These are phyloP conservation scores for Cryptosporidium viatorum DNA, from an alignment of 169 alveolate species.

Conservation along the genomic window DNA sequence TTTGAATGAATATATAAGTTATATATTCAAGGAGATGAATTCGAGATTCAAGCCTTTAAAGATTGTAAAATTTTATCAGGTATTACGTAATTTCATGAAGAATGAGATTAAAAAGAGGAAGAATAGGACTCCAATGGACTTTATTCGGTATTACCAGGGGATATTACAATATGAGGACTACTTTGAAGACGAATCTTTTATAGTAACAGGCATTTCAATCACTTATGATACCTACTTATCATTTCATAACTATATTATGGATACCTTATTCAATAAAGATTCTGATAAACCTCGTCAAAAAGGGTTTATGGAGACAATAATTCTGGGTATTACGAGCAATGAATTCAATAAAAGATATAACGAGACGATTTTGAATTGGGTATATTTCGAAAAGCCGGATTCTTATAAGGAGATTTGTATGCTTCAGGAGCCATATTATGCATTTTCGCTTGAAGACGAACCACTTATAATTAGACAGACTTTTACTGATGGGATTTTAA, in stretches of 20 bases:
- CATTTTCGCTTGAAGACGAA: slow-evolving; percentile 17
- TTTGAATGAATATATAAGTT: slow-evolving; percentile 2
- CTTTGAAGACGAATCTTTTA: slow-evolving; percentile 36
- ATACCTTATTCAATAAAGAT: slow-evolving; percentile 11
- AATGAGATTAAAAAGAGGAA: slow-evolving; percentile 33
- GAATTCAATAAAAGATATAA: slow-evolving; percentile 4
- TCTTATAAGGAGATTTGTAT: slow-evolving; percentile 51
- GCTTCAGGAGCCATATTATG: slow-evolving; percentile 45
- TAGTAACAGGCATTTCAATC: slow-evolving; percentile 14
- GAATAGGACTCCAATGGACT: slow-evolving; percentile 54
- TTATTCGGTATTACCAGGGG: slow-evolving; percentile 66
- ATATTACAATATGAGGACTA: slow-evolving; percentile 45
- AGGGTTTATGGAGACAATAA: slow-evolving; percentile 40
- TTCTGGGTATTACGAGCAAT: slow-evolving; percentile 8
- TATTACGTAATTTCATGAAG: slow-evolving; percentile 1
- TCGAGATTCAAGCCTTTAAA: slow-evolving; percentile 36
- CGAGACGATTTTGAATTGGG: not conserved
- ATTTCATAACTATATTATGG: slow-evolving; percentile 35
- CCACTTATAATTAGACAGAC: slow-evolving; percentile 57
- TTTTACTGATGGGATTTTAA: slow-evolving; percentile 21
- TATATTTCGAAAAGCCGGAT: slow-evolving; percentile 16
- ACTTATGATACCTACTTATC: slow-evolving; percentile 33
- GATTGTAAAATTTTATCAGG: not conserved
- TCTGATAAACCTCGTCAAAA: slow-evolving; percentile 3
- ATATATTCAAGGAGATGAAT: not conserved